Conservation (phyloP, 148 eudicot species). For the Heliosperma pusillum region DNA sequence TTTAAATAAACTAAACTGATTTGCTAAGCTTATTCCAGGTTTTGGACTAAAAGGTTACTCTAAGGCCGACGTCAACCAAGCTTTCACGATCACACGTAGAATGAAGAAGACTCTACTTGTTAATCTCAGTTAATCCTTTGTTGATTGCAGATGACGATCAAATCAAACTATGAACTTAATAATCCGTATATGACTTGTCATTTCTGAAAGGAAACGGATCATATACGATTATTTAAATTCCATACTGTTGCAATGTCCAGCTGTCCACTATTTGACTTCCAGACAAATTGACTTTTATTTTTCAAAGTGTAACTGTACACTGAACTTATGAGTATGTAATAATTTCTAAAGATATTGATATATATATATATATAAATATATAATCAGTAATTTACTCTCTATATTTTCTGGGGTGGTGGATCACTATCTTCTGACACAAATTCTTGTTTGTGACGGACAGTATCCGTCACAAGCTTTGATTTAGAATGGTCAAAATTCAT, state of each 20-base stretch:
- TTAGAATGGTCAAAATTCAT: too few species aligned
- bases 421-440: too few species aligned
- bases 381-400: too few species aligned
- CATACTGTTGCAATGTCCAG: background rate
- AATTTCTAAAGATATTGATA: too few species aligned
- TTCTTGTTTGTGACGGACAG: too few species aligned
- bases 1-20: too few species aligned
- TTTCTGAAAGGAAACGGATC: background rate
- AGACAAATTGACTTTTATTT: background rate
- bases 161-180: background rate
- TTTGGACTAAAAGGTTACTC: background rate
- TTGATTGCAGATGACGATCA: slow-evolving; percentile 3
- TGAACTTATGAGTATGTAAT: too few species aligned
- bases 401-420: too few species aligned
- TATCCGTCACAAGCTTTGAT: too few species aligned
- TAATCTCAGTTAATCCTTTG: background rate
- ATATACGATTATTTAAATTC: background rate
- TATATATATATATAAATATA: too few species aligned
- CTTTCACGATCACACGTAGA: slow-evolving; percentile 11
- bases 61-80: slow-evolving; percentile 10
- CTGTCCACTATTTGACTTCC: background rate
- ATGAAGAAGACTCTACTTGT: background rate
- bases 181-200: slow-evolving; percentile 9
- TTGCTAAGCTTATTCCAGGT: background rate
- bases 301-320: too few species aligned